Percentiles rank a stretch among this genome's conserved stretches.
Conservation (phyloP, 1,284 basidiomycete species). For the Flammula alnicola region DNA sequence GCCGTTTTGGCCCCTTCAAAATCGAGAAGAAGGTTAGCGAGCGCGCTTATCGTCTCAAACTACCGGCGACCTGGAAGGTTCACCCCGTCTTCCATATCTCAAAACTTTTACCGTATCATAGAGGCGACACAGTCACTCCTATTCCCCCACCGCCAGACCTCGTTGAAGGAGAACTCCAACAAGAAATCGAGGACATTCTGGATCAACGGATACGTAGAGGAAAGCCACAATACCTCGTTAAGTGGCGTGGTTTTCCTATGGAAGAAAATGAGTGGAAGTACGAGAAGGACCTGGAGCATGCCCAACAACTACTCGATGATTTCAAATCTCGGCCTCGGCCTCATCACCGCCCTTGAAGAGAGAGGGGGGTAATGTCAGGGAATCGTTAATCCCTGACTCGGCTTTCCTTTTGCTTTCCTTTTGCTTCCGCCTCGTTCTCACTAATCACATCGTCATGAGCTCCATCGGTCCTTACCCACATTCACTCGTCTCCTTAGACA, state of each 20-base stretch:
- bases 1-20: constrained; percentile 24
- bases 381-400: too few relatives aligned
- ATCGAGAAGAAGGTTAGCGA: constrained; percentile 15
- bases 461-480: too few relatives aligned
- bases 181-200: constrained; percentile 14
- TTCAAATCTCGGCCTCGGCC: not conserved
- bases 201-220: constrained; percentile 5
- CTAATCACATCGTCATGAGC: too few relatives aligned
- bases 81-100: constrained; percentile 22
- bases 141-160: constrained; percentile 3
- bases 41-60: constrained; percentile 20
- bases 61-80: constrained; percentile 12
- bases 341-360: not conserved
- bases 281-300: constrained; percentile 6
- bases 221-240: constrained; percentile 16
- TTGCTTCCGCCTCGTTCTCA: too few relatives aligned
- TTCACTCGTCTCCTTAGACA: too few relatives aligned
- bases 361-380: constrained; percentile 13
- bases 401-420: too few relatives aligned
- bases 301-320: constrained; percentile 3
- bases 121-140: not conserved
- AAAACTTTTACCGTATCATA: constrained; percentile 11
- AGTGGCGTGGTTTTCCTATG: constrained; percentile 18
- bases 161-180: constrained; percentile 3
- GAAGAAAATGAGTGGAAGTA: constrained; percentile 17